phyloP scores from a whole-genome alignment of 2,329 filamentous ascomycete genomes.

The Fusarium zealandicum region DNA sequence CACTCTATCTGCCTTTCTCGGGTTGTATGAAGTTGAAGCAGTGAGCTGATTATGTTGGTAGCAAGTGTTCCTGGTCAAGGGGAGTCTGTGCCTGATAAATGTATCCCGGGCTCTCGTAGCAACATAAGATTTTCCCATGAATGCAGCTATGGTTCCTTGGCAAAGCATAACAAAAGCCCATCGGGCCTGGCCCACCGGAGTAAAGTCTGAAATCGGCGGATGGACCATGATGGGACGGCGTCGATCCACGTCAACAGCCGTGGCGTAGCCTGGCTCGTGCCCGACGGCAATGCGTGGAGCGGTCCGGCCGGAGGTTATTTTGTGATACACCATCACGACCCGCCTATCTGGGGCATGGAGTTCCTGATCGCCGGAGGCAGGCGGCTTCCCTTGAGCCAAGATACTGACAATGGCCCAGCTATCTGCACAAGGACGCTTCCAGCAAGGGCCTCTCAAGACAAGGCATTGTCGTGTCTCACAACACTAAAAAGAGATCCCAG shows the following conservation, averaged over 20 bases:
- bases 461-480: not conserved
- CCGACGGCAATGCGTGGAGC: slow-evolving; percentile 9
- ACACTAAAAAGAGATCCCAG: not conserved
- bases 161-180: slow-evolving; percentile 9
- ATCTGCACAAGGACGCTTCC: slow-evolving; percentile 14
- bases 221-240: slow-evolving; percentile 10
- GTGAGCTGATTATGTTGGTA: not conserved
- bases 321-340: slow-evolving; percentile 5
- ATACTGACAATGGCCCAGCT: slow-evolving; percentile 13
- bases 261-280: slow-evolving; percentile 10
- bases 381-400: not conserved
- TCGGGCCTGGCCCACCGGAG: slow-evolving; percentile 13
- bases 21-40: not conserved
- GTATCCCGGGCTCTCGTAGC: not conserved
- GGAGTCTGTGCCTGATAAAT: slow-evolving; percentile 26
- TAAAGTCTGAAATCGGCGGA: slow-evolving; percentile 23
- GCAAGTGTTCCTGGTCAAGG: not conserved
- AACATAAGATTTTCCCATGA: slow-evolving; percentile 1
- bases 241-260: slow-evolving; percentile 8
- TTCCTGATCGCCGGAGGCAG: slow-evolving; percentile 22
- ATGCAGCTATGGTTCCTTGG: slow-evolving; percentile 9
- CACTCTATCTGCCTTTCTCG: not conserved
- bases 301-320: slow-evolving; percentile 25
- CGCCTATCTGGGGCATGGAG: not conserved
- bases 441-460: not conserved